A percentile compares a stretch with the other conserved stretches of the same genome.
Conservation (phyloP, 352 stramenopile species). For the Pythium plurisporium region DNA sequence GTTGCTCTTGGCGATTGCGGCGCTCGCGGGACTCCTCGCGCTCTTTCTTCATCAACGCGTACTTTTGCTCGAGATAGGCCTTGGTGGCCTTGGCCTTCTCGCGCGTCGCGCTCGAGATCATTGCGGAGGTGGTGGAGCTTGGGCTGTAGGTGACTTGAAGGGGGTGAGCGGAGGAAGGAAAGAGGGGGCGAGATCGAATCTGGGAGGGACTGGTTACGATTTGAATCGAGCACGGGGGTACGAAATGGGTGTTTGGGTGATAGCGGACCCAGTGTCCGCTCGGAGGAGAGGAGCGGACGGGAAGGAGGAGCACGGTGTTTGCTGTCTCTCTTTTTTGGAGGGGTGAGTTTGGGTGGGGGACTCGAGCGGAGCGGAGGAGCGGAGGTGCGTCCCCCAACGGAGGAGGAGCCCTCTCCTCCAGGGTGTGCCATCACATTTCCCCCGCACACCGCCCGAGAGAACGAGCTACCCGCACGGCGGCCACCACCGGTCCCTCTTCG, state of each 20-base stretch:
- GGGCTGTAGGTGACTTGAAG: too few relatives aligned
- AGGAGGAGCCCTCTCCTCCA: constrained; percentile 10
- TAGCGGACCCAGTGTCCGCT: background rate
- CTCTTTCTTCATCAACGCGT: constrained; percentile 86
- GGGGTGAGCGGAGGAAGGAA: background rate
- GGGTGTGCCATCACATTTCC: constrained; percentile 29
- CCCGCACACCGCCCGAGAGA: constrained; percentile 13
- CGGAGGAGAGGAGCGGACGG: constrained; percentile 1
- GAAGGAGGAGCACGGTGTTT: background rate
- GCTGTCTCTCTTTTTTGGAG: background rate
- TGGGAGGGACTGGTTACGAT: background rate
- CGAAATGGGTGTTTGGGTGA: constrained; percentile 23
- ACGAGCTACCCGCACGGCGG: constrained; percentile 10
- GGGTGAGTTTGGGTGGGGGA: constrained; percentile 1
- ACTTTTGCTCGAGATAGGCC: constrained; percentile 87
- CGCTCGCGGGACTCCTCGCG: constrained; percentile 76
- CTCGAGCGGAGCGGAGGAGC: constrained; percentile 6
- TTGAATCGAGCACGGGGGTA: background rate
- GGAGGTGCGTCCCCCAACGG: too few relatives aligned
- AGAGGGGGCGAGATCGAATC: background rate
- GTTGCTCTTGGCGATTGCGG: constrained; percentile 71
- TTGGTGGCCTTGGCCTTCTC: constrained; percentile 88
- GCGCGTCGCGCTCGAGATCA: constrained; percentile 84
- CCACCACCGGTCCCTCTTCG: background rate
- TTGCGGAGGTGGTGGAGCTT: constrained; percentile 7